These are phyloP conservation scores for Laetiporus sulphureus DNA, from an alignment of 1,284 basidiomycete genomes.

Conservation along the genomic window DNA sequence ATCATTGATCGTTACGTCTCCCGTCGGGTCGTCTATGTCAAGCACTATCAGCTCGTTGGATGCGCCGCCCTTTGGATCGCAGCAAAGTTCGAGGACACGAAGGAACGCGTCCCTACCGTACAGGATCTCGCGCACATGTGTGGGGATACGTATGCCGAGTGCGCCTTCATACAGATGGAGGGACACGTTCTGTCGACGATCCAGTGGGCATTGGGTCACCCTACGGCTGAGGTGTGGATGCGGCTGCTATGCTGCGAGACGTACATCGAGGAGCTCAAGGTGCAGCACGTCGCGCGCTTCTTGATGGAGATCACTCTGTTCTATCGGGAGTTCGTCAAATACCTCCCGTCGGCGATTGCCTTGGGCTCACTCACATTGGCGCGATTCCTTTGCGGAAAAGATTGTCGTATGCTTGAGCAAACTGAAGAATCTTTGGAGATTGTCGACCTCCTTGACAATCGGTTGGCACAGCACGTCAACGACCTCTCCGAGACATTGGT, in stretches of 20 bases:
- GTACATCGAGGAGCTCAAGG: conserved; percentile 76
- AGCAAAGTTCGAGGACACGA: conserved; percentile 98
- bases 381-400: conserved; percentile 78
- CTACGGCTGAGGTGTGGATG: conserved; percentile 97
- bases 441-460: conserved; percentile 80
- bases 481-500: conserved; percentile 90
- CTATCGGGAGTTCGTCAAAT: conserved; percentile 90
- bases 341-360: conserved; percentile 83
- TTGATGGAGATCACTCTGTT: conserved; percentile 98
- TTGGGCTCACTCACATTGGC: conserved; percentile 85
- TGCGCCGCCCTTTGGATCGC: conserved; percentile 99
- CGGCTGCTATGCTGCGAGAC: conserved; percentile 71
- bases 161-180: conserved; percentile 96
- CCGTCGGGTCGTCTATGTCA: conserved; percentile 96
- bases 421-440: conserved; percentile 72
- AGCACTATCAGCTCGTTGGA: conserved; percentile 98
- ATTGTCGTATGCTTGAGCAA: conserved; percentile 73
- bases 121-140: conserved; percentile 93
- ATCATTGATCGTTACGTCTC: conserved; percentile 99
- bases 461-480: conserved; percentile 80
- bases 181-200: conserved; percentile 95
- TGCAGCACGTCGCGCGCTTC: conserved; percentile 93
- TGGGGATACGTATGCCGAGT: conserved; percentile 92
- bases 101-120: conserved; percentile 95
- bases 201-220: conserved; percentile 95